Evolutionary conservation across 1,284 basidiomycete species (phyloP).

Genomic region (Volvariella volvacea): DNA sequence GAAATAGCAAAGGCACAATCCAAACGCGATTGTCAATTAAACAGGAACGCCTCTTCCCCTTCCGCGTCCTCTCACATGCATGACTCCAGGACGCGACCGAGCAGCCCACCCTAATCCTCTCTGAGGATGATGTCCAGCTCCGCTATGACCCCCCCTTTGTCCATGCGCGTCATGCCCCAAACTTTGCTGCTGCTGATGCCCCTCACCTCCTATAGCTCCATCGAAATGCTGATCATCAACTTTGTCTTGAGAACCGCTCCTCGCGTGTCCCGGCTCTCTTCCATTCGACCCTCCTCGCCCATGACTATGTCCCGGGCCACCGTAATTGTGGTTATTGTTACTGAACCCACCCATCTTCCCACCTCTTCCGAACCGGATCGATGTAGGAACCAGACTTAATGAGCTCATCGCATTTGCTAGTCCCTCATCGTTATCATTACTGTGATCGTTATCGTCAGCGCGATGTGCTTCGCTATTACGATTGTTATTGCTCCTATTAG

Average conservation of each 20-base stretch:
- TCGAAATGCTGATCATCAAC: neutral
- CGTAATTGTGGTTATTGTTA: neutral
- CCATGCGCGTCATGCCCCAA: neutral
- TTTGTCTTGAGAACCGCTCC: no score
- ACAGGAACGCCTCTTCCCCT: neutral
- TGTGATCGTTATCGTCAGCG: no score
- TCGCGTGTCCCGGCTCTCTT: neutral
- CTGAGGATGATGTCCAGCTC: neutral
- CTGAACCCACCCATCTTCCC: constrained; percentile 40
- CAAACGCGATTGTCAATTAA: no score
- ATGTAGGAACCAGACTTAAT: constrained; percentile 60
- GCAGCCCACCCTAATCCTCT: constrained; percentile 11
- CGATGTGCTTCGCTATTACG: neutral
- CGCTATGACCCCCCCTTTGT: neutral
- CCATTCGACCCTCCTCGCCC: constrained; percentile 5
- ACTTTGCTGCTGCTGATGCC: neutral
- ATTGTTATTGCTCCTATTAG: no score
- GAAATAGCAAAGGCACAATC: no score
- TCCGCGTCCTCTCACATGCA: constrained; percentile 1
- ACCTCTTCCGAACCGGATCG: constrained; percentile 67
- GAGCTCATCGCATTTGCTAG: constrained; percentile 46
- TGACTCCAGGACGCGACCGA: constrained; percentile 13
- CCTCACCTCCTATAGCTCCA: neutral
- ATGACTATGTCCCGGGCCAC: constrained; percentile 3
- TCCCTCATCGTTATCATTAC: constrained; percentile 16